A percentile compares a stretch with the other conserved stretches of the same genome.
Evolutionary conservation across 257 asterid genomes (phyloP).

Genomic region (Orobanche coerulescens): DNA sequence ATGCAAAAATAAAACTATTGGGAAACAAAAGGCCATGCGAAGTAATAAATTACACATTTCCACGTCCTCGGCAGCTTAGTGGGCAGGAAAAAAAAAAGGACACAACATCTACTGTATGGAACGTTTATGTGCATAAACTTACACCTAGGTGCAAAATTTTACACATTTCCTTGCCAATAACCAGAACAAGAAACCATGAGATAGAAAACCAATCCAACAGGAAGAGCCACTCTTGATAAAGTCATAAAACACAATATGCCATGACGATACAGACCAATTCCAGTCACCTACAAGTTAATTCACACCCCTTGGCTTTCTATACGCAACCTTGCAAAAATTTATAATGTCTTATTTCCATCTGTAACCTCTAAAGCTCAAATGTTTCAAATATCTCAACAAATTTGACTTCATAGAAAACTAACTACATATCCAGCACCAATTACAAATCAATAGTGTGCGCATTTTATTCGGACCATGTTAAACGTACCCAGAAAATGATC

Average conservation of each 20-base stretch:
- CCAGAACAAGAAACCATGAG: neutral
- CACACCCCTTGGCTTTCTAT: neutral
- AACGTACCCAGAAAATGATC: neutral
- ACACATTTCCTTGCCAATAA: neutral
- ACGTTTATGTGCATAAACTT: neutral
- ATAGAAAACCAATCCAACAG: neutral
- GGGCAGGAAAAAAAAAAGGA: neutral
- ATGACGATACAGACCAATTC: neutral
- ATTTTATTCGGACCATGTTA: neutral
- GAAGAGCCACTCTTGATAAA: neutral
- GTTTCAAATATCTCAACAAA: neutral
- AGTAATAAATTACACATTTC: neutral
- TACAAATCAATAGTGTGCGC: neutral
- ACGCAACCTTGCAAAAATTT: neutral
- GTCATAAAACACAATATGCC: neutral
- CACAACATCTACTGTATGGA: neutral
- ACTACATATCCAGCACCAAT: neutral
- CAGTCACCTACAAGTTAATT: neutral
- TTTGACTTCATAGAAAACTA: neutral
- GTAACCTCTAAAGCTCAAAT: neutral
- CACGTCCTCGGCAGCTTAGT: neutral
- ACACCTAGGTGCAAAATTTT: neutral
- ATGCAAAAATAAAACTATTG: neutral
- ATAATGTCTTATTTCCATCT: neutral
- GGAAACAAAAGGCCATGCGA: conserved; percentile 3